Base-by-base conservation (phyloP, 1,284 basidiomycete species). In the Ganoderma boninense region DNA sequence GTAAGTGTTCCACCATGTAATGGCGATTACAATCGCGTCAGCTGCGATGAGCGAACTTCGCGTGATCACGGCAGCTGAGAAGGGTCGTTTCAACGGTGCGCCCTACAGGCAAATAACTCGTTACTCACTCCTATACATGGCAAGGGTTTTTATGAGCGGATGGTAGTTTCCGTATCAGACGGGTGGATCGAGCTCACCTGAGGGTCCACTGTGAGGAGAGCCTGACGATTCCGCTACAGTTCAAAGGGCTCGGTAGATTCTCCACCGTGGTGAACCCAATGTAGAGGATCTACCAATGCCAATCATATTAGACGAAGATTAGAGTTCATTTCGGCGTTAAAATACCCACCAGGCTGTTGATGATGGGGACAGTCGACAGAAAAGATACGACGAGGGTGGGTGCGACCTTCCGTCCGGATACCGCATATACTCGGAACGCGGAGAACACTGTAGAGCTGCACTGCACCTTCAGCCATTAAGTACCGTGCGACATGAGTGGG, bases 1-100 rank as follows among this genome's bases (percentile, higher is more conserved):
- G 35, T 60, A 40, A n/a, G 57, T 60, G 57, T 60, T 38, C 38
- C 35, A 35, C 57, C 57, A 60, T n/a, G 57, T 60, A 11, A 23
- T 35, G 57, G 20, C 10, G 20, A 60, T 35, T 2, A 60, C 57
- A 20, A 60, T 38, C 2, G 57, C 23, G 3, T 60, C 57, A 7
- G 57, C 57, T 8, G 20, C 57, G 20, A 60, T 35, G 35, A 40
- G 35, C 3, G 35, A 38, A 11, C 29, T 35, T 10, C 57, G 57
- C 35, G 35, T 38, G 11, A 35, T 20, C 20, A 60, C 32, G 18
- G 35, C 38, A 11, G n/a, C 57, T 60, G 35, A 18, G 20, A 20
- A 40, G 13, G 1, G 20, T 23, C 6, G 18, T 13, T 23, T 38
- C 57, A 60, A 20, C 14, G 4, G 1, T 8, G 57, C 38, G 6